Evolutionary conservation across 495 filamentous ascomycete species (phyloP).

Genomic region (Extremus antarcticus): DNA sequence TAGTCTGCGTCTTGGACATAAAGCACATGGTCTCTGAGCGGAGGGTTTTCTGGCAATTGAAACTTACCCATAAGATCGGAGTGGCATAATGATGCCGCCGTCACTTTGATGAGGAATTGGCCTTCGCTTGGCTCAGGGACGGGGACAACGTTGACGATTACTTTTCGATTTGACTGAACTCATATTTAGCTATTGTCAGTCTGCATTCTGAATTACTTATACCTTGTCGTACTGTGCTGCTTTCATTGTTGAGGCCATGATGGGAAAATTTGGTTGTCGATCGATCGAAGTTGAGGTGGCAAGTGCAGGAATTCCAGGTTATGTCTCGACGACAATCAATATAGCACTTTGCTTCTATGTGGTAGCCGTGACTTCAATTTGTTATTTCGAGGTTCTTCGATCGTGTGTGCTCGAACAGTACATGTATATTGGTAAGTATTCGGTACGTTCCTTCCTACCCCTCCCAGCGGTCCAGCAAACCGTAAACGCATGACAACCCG

Average conservation of each 20-base stretch:
- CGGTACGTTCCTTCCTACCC: not conserved
- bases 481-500: no score
- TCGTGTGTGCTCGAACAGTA: not conserved
- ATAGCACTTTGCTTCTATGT: no score
- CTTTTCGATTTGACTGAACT: conserved; percentile 16
- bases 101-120: conserved; percentile 30
- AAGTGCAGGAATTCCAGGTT: no score
- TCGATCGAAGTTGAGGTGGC: no score
- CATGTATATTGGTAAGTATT: not conserved
- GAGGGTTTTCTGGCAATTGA: no score
- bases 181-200: not conserved
- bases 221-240: conserved; percentile 3
- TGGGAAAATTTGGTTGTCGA: no score
- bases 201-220: not conserved
- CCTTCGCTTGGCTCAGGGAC: conserved; percentile 24
- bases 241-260: not conserved
- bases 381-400: no score
- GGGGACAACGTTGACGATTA: conserved; percentile 28
- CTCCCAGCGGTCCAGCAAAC: no score
- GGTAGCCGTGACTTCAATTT: no score
- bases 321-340: no score
- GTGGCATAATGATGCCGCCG: conserved; percentile 31
- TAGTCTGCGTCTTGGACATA: no score
- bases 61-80: conserved; percentile 28
- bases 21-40: conserved; percentile 28